These are phyloP conservation scores for Collybia mongolica DNA, from an alignment of 768 basidiomycete species.

Conservation along the genomic window DNA sequence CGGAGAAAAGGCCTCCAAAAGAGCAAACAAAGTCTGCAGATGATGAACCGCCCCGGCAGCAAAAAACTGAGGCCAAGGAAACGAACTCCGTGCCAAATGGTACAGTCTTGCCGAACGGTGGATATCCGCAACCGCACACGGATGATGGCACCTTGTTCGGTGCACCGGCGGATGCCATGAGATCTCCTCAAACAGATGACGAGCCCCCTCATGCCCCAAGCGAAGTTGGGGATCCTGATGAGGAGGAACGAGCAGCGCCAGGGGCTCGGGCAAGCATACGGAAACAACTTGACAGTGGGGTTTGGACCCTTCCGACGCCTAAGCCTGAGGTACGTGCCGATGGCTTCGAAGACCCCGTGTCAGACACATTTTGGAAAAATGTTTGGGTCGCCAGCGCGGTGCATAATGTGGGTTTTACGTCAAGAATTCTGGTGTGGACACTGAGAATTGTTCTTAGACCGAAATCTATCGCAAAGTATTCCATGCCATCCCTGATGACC, in stretches of 20 bases:
- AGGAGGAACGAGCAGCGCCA: conserved; percentile 49
- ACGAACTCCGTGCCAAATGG: conserved; percentile 3
- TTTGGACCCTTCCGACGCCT: conserved; percentile 62
- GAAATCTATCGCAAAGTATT: conserved; percentile 96
- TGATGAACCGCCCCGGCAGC: conserved; percentile 1
- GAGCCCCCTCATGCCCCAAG: conserved; percentile 46
- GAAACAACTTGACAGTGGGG: conserved; percentile 50
- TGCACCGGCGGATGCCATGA: conserved; percentile 53
- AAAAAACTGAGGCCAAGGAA: conserved; percentile 2
- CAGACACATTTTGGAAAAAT: conserved; percentile 85
- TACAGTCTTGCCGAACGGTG: conserved; percentile 3
- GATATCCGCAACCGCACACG: conserved; percentile 29
- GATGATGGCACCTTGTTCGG: conserved; percentile 48
- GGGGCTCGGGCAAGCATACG: conserved; percentile 49
- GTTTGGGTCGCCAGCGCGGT: conserved; percentile 86
- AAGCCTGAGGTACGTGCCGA: conserved; percentile 74
- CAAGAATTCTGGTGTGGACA: conserved; percentile 4
- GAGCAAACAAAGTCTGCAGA: conserved; percentile 20
- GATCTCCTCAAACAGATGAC: conserved; percentile 37
- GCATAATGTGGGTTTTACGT: conserved; percentile 68
- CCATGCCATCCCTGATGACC: conserved; percentile 89
- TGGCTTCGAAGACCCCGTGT: conserved; percentile 87
- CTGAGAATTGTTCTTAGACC: conserved; percentile 52
- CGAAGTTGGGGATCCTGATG: conserved; percentile 40
- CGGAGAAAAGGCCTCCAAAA: conserved; percentile 42